A percentile compares a stretch with the other conserved stretches of the same genome.
Evolutionary conservation across 2,329 filamentous ascomycete species (phyloP).

Genomic region (Coniochaeta sp.): DNA sequence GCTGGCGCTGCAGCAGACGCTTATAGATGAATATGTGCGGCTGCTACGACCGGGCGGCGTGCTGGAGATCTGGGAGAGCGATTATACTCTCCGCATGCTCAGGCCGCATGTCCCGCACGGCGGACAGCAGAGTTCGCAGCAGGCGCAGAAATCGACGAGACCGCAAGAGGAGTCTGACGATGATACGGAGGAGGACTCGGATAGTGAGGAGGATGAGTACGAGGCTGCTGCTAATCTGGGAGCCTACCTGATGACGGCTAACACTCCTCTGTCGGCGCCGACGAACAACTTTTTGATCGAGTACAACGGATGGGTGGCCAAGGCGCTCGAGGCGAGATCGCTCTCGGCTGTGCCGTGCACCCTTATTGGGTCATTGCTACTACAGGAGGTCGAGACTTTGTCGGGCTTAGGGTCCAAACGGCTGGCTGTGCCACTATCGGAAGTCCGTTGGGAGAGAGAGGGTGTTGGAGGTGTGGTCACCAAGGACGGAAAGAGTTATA

Average conservation of each 20-base stretch:
- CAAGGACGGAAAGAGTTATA: conserved; percentile 52
- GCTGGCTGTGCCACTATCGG: conserved; percentile 78
- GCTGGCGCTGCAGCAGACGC: conserved; percentile 44
- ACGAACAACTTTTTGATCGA: conserved; percentile 77
- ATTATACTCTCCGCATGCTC: conserved; percentile 76
- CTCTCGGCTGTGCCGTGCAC: conserved; percentile 73
- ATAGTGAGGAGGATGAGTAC: conserved; percentile 50
- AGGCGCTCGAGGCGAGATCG: conserved; percentile 64
- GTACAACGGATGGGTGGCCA: conserved; percentile 75
- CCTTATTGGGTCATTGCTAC: conserved; percentile 63
- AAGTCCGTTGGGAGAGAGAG: conserved; percentile 82
- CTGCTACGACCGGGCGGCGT: conserved; percentile 70
- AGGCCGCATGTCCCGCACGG: conserved; percentile 65
- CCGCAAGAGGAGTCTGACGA: conserved; percentile 4
- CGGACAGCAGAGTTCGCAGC: not conserved
- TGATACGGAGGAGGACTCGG: conserved; percentile 19
- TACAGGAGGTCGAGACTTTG: conserved; percentile 71
- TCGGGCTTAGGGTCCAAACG: conserved; percentile 64
- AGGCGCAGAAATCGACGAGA: conserved; percentile 22
- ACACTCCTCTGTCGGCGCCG: conserved; percentile 72
- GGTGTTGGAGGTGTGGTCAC: conserved; percentile 56
- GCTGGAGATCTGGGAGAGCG: conserved; percentile 84
- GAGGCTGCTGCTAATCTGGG: conserved; percentile 60
- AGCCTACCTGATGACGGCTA: conserved; percentile 74
- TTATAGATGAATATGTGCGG: conserved; percentile 68